Percentiles rank a stretch among this genome's conserved stretches.
These are phyloP conservation scores for Alnus rubra DNA, from an alignment of 306 rosid genomes.

Conservation along the genomic window DNA sequence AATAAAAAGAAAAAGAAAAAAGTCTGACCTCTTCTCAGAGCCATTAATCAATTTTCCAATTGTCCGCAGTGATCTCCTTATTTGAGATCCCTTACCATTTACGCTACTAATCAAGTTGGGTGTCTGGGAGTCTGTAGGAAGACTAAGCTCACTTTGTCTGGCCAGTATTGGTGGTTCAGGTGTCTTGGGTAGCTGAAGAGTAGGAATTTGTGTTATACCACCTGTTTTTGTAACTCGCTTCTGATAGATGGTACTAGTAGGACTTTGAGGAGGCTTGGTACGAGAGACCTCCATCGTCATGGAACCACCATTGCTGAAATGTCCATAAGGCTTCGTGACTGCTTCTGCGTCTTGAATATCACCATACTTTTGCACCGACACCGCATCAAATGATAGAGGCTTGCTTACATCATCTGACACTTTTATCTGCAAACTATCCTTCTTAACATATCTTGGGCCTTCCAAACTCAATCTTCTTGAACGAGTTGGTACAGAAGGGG, in stretches of 20 bases:
- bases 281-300: not conserved
- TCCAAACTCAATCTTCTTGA: constrained; percentile 77
- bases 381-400: constrained; percentile 36
- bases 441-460: constrained; percentile 65
- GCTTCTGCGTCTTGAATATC: constrained; percentile 43
- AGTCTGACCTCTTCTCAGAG: constrained; percentile 69
- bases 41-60: constrained; percentile 90
- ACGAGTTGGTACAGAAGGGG: constrained; percentile 45
- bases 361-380: constrained; percentile 29
- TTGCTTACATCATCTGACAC: constrained; percentile 41
- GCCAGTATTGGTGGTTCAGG: not conserved
- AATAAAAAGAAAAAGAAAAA: not conserved
- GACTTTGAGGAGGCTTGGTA: constrained; percentile 2
- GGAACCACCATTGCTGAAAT: constrained; percentile 38
- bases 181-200: constrained; percentile 8
- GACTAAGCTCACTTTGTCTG: constrained; percentile 28
- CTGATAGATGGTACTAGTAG: constrained; percentile 8
- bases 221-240: not conserved
- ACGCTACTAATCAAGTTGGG: constrained; percentile 45
- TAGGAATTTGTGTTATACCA: constrained; percentile 2
- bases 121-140: constrained; percentile 43
- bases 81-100: constrained; percentile 78
- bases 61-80: constrained; percentile 80
- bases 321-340: constrained; percentile 40
- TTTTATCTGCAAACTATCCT: constrained; percentile 41